A percentile compares a stretch with the other conserved stretches of the same genome.
Evolutionary conservation across 2,329 filamentous ascomycete genomes (phyloP).

Genomic region (Arthroderma sp.): DNA sequence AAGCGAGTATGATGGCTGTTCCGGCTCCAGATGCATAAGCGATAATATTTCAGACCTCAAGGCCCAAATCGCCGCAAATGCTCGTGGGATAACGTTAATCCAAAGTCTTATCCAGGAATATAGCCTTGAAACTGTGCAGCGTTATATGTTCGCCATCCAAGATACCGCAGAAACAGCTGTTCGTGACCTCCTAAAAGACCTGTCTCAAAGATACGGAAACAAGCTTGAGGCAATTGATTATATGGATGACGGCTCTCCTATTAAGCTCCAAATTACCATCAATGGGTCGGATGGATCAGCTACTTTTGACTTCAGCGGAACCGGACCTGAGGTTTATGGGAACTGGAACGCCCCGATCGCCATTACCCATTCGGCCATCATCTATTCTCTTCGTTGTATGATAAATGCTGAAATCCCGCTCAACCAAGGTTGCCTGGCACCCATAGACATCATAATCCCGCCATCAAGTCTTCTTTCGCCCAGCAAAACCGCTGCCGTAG

Average conservation of each 20-base stretch:
- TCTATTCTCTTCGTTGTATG: slow-evolving; percentile 64
- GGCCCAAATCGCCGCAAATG: slow-evolving; percentile 69
- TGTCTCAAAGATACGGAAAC: slow-evolving; percentile 51
- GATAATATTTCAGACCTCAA: slow-evolving; percentile 76
- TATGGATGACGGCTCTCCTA: slow-evolving; percentile 75
- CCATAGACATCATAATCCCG: slow-evolving; percentile 59
- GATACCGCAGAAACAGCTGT: slow-evolving; percentile 63
- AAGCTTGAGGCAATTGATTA: slow-evolving; percentile 58
- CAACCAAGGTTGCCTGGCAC: slow-evolving; percentile 67
- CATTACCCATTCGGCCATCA: slow-evolving; percentile 66
- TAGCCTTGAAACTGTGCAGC: slow-evolving; percentile 56
- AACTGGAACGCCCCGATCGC: slow-evolving; percentile 68
- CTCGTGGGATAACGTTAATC: slow-evolving; percentile 67
- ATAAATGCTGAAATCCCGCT: slow-evolving; percentile 67
- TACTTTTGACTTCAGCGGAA: slow-evolving; percentile 63
- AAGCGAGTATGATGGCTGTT: slow-evolving; percentile 57
- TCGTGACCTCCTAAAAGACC: slow-evolving; percentile 52
- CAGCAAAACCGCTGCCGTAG: slow-evolving; percentile 58
- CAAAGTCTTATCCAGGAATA: slow-evolving; percentile 60
- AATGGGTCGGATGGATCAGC: slow-evolving; percentile 58
- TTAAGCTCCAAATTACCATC: slow-evolving; percentile 58
- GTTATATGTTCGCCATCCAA: slow-evolving; percentile 70
- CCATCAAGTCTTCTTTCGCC: slow-evolving; percentile 58
- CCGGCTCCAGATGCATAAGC: slow-evolving; percentile 58
- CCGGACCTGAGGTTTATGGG: slow-evolving; percentile 61